Percentiles rank a stretch among this genome's conserved stretches.
Conservation (phyloP, 1,284 basidiomycete genomes). For the Moesziomyces parantarcticus region DNA sequence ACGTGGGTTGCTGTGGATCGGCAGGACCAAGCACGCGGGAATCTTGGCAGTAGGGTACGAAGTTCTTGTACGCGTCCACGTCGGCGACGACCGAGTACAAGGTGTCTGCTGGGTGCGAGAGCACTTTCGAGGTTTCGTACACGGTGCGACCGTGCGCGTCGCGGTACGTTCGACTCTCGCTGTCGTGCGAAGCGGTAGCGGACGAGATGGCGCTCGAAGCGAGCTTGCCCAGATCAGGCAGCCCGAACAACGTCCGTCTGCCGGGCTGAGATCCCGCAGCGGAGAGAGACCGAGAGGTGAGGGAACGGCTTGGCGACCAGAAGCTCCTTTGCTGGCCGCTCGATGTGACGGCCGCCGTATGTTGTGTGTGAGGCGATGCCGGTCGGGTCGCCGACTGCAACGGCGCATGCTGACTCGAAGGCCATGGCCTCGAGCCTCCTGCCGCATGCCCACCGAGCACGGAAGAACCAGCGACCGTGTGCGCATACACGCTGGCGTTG, state of each 20-base stretch:
- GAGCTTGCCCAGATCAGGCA: constrained; percentile 45
- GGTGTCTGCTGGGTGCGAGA: constrained; percentile 70
- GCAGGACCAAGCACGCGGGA: constrained; percentile 75
- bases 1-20: neutral
- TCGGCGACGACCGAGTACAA: constrained; percentile 88
- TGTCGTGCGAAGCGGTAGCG: neutral
- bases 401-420: constrained; percentile 15
- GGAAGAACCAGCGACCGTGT: constrained; percentile 6
- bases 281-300: neutral
- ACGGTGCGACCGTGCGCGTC: constrained; percentile 33
- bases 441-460: neutral
- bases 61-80: constrained; percentile 83
- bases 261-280: neutral
- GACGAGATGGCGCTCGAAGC: constrained; percentile 28
- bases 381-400: constrained; percentile 17
- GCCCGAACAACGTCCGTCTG: constrained; percentile 34
- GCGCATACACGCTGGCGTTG: constrained; percentile 14
- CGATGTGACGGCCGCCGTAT: constrained; percentile 10
- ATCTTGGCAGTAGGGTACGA: constrained; percentile 87
- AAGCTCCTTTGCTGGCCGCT: constrained; percentile 23
- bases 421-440: constrained; percentile 12
- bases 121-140: constrained; percentile 34
- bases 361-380: constrained; percentile 1
- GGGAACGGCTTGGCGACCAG: neutral
- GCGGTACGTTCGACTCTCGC: constrained; percentile 16